A percentile compares a stretch with the other conserved stretches of the same genome.
Conservation (phyloP, 2,329 filamentous ascomycete genomes). For the Curvularia lunata region DNA sequence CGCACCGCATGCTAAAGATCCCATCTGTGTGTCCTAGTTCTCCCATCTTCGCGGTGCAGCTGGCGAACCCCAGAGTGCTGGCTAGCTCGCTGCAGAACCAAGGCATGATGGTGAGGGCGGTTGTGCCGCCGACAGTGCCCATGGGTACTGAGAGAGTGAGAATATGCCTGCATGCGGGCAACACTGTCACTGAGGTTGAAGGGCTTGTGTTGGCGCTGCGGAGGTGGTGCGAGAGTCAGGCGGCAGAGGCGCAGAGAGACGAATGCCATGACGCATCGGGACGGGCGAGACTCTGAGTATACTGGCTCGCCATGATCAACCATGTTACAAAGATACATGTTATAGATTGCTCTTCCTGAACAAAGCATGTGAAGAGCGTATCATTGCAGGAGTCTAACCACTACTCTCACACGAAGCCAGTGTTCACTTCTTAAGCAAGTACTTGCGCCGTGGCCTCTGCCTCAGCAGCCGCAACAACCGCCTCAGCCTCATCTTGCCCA, state of each 20-base stretch:
- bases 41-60: conserved; percentile 45
- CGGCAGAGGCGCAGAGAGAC: not conserved
- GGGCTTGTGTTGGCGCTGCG: conserved; percentile 40
- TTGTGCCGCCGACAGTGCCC: conserved; percentile 53
- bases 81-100: conserved; percentile 35
- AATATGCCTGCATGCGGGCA: conserved; percentile 52
- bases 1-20: conserved; percentile 25
- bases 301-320: not conserved
- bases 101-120: conserved; percentile 46
- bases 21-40: conserved; percentile 36
- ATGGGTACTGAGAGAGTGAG: conserved; percentile 49
- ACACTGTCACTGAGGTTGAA: conserved; percentile 48
- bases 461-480: conserved; percentile 19
- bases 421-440: conserved; percentile 3
- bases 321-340: not conserved
- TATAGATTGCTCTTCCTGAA: not conserved
- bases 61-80: conserved; percentile 36
- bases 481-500: conserved; percentile 19
- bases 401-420: not conserved
- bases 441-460: conserved; percentile 14
- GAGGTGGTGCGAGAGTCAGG: conserved; percentile 35
- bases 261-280: not conserved
- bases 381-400: not conserved
- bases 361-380: not conserved
- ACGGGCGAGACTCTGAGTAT: conserved; percentile 9